phyloP scores from a whole-genome alignment of 345 rosid species.

The Mercurialis annua region DNA sequence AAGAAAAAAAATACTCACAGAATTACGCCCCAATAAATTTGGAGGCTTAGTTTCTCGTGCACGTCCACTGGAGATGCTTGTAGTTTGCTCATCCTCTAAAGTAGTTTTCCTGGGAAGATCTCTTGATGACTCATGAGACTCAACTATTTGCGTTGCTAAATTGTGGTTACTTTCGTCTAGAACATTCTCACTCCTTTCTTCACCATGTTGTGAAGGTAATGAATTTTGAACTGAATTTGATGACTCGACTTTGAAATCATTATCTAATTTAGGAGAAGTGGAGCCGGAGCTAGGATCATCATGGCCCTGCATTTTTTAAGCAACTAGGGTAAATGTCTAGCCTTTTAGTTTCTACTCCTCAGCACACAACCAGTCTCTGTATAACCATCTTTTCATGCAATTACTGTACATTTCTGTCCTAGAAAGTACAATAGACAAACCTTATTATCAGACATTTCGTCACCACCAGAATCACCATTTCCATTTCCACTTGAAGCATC shows the following conservation, averaged over 20 bases:
- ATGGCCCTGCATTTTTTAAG: conserved; percentile 41
- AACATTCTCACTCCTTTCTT: conserved; percentile 26
- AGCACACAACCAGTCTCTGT: neutral
- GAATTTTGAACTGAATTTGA: conserved; percentile 35
- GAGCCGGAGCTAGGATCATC: conserved; percentile 36
- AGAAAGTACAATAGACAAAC: conserved; percentile 32
- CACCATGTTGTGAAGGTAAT: conserved; percentile 25
- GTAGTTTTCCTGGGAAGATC: conserved; percentile 28
- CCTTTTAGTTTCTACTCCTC: neutral
- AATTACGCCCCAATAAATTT: conserved; percentile 54
- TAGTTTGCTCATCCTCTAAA: conserved; percentile 26
- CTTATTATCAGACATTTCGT: conserved; percentile 43
- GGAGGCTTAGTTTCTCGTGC: conserved; percentile 32
- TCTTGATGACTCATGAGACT: conserved; percentile 28
- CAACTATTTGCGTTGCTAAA: conserved; percentile 14
- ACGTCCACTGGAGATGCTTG: conserved; percentile 39
- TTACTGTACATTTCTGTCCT: neutral
- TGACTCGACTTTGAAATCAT: conserved; percentile 23
- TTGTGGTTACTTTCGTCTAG: conserved; percentile 23
- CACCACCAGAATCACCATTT: conserved; percentile 40
- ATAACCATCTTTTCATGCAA: neutral
- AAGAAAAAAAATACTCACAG: conserved; percentile 57
- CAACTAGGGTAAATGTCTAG: neutral
- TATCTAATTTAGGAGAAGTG: conserved; percentile 35
- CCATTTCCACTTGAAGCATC: conserved; percentile 45